These are phyloP conservation scores for peach (Prunus persica) DNA, from an alignment of 306 rosid genomes.

Conservation along the genomic window Prunus_persica_NCBIv2 NC_034013.1:8953001-8953500, in stretches of 20 bases:
- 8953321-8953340: too few relatives aligned
- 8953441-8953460: accelerated
- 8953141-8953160: neutral
- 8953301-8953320: too few relatives aligned
- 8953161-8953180: neutral
- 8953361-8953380: too few relatives aligned
- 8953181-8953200: neutral
- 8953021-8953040: constrained; percentile 32
- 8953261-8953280: too few relatives aligned
- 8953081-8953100: neutral
- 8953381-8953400: too few relatives aligned
- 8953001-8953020: constrained; percentile 99
- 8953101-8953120: neutral
- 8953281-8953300: too few relatives aligned
- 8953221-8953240: neutral
- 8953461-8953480: too few relatives aligned
- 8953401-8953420: too few relatives aligned
- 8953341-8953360: too few relatives aligned
- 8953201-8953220: neutral
- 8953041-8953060: constrained; percentile 15
- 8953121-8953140: neutral
- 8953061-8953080: constrained; percentile 32
- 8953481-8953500: too few relatives aligned
- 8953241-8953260: too few relatives aligned
- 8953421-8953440: too few relatives aligned